Base-by-base conservation (phyloP, 352 stramenopile genomes). In the Thalassiosira tumida region DNA sequence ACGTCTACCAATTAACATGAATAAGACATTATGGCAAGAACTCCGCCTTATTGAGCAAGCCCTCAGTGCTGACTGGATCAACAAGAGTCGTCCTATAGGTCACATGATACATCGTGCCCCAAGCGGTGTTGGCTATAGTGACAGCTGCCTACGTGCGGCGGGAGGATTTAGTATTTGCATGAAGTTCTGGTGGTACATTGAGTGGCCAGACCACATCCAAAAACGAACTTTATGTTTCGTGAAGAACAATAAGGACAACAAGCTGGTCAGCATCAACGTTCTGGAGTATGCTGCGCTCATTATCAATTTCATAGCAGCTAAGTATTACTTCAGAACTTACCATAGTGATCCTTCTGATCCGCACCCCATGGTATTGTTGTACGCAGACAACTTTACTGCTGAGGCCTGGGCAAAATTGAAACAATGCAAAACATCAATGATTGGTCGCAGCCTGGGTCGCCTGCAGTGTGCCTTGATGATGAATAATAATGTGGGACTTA, bases 401-500 rank as follows among this genome's bases (percentile, higher is more conserved):
- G 86, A 91, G 69, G 73, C 54, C 0, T 95, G 91, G 84, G 43
- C 40, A 4, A 43, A 37, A 0, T n/a, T 31, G 10, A 93, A 92
- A 72, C 81, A 47, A 21, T 84, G 78, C 67, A 93, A 90, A 65
- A 37, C 15, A 26, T 93, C 87, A 24, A 29, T 78, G 2, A 14
- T 75, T 6, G 85, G 87, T 0, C 70, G 77, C 0, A 62, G 47
- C 0, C 70, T 95, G 5, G 84, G 65, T 0, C 50, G 82, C 5
- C 13, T 94, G 10, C 81, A 90, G 26, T 91, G 87, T 75, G 73
- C 62, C 5, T 33, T 92, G 29, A 65, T 95, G 29, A 88, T 95
- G 7, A 89, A 94, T 15, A 91, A 90, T 35, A 69, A 72, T 10
- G 62, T 95, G 0, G 91, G 85, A 15, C 43, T 95, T 13, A 47